Evolutionary conservation across 495 filamentous ascomycete genomes (phyloP).

Genomic region (Hypoxylon fuscum): DNA sequence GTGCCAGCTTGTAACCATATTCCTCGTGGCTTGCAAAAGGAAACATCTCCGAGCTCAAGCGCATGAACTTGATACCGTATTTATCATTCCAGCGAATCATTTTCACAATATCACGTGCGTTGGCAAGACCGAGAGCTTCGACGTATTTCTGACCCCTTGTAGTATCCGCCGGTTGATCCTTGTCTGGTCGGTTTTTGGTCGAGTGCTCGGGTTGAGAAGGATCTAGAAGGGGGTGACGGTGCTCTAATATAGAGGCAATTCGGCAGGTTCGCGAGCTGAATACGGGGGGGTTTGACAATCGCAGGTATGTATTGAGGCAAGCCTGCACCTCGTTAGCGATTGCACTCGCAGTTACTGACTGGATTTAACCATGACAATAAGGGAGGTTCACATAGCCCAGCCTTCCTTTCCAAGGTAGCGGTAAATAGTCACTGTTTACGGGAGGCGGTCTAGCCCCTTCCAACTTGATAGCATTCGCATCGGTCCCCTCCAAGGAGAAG

Average conservation of each 20-base stretch:
- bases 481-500: conserved; percentile 24
- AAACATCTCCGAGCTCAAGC: conserved; percentile 95
- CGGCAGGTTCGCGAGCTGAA: conserved; percentile 94
- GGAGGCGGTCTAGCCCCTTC: conserved; percentile 69
- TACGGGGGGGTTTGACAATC: conserved; percentile 82
- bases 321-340: conserved; percentile 62
- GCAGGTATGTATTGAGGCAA: conserved; percentile 92
- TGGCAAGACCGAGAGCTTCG: conserved; percentile 79
- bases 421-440: conserved; percentile 86
- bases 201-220: conserved; percentile 79
- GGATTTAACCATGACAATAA: conserved; percentile 1
- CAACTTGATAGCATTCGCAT: conserved; percentile 55
- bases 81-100: conserved; percentile 93
- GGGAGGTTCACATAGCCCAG: conserved; percentile 79
- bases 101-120: conserved; percentile 83
- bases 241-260: conserved; percentile 88
- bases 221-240: conserved; percentile 80
- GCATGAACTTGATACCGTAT: conserved; percentile 92
- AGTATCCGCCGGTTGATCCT: conserved; percentile 67
- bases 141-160: conserved; percentile 73
- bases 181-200: conserved; percentile 84
- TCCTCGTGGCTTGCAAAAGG: conserved; percentile 90
- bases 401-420: conserved; percentile 91
- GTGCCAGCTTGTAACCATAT: conserved; percentile 87
- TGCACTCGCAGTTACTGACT: background rate